phyloP scores from a whole-genome alignment of 345 rosid species.

The Lepidium aucheri region DNA sequence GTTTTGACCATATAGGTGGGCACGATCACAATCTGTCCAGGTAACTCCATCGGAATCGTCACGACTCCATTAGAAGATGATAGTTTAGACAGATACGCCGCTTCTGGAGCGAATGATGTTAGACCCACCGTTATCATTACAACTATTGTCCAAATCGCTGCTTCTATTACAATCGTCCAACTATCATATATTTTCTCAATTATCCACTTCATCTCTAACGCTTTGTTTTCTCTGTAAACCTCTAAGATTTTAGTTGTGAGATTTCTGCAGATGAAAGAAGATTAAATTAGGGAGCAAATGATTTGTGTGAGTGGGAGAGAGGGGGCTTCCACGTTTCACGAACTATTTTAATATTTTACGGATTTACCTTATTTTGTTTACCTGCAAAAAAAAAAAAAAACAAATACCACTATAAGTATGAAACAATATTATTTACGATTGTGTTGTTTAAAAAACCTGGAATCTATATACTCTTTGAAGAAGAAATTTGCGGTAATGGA shows the following conservation, averaged over 20 bases:
- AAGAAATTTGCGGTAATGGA: too few species aligned
- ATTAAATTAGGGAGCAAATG: too few species aligned
- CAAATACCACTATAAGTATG: too few species aligned
- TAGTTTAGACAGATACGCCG: conserved; percentile 17
- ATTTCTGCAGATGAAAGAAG: background rate
- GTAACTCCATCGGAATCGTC: conserved; percentile 19
- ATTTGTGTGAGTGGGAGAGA: too few species aligned
- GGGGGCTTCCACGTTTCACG: too few species aligned
- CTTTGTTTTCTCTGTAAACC: background rate
- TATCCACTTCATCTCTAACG: background rate
- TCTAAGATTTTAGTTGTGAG: background rate
- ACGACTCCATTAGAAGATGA: background rate
- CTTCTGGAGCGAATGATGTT: conserved; percentile 13
- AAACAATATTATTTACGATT: too few species aligned
- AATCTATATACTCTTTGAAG: too few species aligned
- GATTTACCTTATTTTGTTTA: too few species aligned
- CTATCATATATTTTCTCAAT: background rate
- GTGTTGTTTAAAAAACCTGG: too few species aligned
- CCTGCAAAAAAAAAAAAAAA: too few species aligned
- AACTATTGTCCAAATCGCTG: conserved; percentile 13
- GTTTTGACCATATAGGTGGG: conserved; percentile 9
- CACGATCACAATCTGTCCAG: conserved; percentile 15
- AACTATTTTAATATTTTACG: too few species aligned
- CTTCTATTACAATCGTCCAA: background rate
- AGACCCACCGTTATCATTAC: conserved; percentile 13